phyloP scores from a whole-genome alignment of 345 rosid species.

The Turritis glabra region DNA sequence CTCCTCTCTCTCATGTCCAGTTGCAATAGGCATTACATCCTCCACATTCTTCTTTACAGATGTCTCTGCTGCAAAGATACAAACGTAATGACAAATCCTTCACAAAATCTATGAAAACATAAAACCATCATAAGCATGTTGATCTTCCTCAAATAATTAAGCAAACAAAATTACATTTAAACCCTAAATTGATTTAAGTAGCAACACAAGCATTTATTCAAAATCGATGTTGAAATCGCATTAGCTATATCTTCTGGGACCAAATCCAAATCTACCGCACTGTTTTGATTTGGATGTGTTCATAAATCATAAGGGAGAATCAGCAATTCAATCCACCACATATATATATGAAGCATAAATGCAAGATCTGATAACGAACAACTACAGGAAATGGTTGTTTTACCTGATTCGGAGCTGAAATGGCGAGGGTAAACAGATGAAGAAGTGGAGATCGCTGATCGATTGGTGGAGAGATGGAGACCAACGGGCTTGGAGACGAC shows the following conservation, averaged over 20 bases:
- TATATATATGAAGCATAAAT: not conserved
- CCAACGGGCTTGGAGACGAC: constrained; percentile 25
- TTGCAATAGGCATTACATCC: constrained; percentile 70
- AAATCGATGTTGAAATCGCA: not conserved
- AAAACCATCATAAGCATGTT: not conserved
- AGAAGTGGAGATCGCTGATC: constrained; percentile 39
- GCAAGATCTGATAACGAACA: constrained; percentile 8
- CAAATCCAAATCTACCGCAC: not conserved
- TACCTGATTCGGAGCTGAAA: constrained; percentile 59
- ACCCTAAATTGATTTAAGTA: not conserved
- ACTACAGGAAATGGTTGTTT: not conserved
- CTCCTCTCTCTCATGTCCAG: constrained; percentile 83
- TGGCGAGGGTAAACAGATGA: constrained; percentile 30
- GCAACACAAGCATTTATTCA: not conserved
- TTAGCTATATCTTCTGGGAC: not conserved
- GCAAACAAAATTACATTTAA: too few species aligned
- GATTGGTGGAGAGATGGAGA: constrained; percentile 24
- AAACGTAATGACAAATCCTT: not conserved
- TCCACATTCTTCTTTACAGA: constrained; percentile 59
- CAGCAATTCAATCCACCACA: not conserved
- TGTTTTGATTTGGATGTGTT: not conserved
- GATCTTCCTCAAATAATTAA: not conserved
- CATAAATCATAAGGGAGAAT: not conserved
- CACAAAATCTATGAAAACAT: not conserved
- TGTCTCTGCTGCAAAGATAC: constrained; percentile 43